Conservation (phyloP, 2,329 filamentous ascomycete genomes). For the Fusarium cicatricum region DNA sequence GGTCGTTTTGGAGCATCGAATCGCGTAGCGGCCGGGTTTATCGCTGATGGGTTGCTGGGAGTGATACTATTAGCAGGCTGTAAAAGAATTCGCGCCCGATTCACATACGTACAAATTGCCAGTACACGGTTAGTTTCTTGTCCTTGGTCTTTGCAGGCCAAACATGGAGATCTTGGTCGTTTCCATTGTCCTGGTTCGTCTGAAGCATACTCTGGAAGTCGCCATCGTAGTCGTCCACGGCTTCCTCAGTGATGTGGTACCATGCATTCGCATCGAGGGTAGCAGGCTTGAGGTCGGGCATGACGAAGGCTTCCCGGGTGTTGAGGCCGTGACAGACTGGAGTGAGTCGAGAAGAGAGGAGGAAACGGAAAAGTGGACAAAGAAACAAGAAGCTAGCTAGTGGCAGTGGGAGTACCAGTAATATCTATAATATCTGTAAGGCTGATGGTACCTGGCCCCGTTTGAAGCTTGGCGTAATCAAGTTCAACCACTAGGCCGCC, state of each 20-base stretch:
- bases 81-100: neutral
- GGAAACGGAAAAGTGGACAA: neutral
- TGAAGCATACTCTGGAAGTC: conserved; percentile 38
- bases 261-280: conserved; percentile 47
- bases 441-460: neutral
- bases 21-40: conserved; percentile 43
- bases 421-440: neutral
- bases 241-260: conserved; percentile 47
- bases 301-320: neutral
- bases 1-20: conserved; percentile 42
- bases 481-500: too few species aligned
- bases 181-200: neutral
- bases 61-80: neutral
- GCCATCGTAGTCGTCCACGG: conserved; percentile 43
- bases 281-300: conserved; percentile 21
- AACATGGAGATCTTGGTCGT: conserved; percentile 34
- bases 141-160: conserved; percentile 4
- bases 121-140: neutral
- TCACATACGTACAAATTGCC: conserved; percentile 20
- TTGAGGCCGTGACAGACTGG: too few species aligned
- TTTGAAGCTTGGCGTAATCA: too few species aligned
- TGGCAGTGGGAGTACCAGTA: neutral
- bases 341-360: neutral
- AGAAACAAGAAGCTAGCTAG: neutral
- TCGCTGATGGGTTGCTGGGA: conserved; percentile 41